Evolutionary conservation across 805 yeast genomes (phyloP), one percentile per base, ranked within the genome.

Genomic region (Yarrowia alimentaria): DNA sequence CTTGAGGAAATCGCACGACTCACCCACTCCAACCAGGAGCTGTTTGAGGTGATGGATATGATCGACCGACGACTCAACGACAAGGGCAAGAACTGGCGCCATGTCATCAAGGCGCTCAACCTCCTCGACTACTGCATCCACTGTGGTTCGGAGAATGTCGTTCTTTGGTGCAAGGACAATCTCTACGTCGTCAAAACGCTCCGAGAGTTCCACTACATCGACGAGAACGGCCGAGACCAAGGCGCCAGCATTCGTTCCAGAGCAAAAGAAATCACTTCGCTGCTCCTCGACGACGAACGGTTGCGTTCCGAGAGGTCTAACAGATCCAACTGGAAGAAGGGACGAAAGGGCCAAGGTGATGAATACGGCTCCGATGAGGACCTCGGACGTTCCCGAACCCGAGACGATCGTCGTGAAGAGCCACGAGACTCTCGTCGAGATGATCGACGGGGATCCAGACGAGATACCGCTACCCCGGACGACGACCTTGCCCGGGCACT

Each of bases 21-120:
- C 58, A 85, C 96, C 1, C 83, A 77, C 63, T 47, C 42, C 42
- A 47, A 34, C 56, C 79, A 83, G 6, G 94, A 87, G 60, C 80
- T 89, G 60, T 74, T 88, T 61, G 95, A 89, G 63, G 80, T 89
- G 38, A 85, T 91, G 94, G 97, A 91, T 62, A 88, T 91, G 83
- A 68, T 91, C 35, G 97, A 91, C 68, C 79, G 88, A 58, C 77
- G 99, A 56, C 71, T 91, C 57, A 91, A 91, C 63, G 98, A 91
- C 64, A 90, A 90, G 71, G 98, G 98, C 55, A 90, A 89, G 66
- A 85, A 91, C 69, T 91, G 97, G 97, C 78, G 96, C 58, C 99
- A 91, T 65, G 90, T 91, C 43, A 90, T 94, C 56, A 93, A 91
- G 67, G 82, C 95, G 1, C 73, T 91, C 55, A 84, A 95, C 1